phyloP scores from a whole-genome alignment of 2,329 filamentous ascomycete species.

The Cryphonectria radicalis region DNA sequence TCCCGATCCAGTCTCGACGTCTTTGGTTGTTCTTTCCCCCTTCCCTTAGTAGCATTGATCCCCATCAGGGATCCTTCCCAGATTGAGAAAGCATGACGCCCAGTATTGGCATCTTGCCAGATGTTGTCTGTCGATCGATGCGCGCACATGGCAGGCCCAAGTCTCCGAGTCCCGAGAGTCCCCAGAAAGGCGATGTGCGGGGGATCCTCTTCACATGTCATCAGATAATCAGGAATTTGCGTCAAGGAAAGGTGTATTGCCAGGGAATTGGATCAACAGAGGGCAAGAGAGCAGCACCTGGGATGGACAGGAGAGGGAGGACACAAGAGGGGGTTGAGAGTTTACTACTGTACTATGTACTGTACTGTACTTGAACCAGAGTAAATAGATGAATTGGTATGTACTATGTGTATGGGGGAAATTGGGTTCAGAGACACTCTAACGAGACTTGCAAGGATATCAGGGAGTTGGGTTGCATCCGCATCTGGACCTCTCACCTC shows the following conservation, averaged over 20 bases:
- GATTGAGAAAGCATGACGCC: slow-evolving; percentile 24
- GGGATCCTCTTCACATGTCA: not conserved
- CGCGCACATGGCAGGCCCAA: not conserved
- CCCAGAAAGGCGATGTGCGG: not conserved
- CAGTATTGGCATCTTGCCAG: not conserved
- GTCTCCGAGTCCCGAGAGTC: not conserved
- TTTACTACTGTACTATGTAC: not conserved
- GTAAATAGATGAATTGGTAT: not conserved
- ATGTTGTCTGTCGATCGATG: not conserved
- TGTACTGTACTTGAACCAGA: not conserved
- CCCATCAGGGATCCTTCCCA: slow-evolving; percentile 12
- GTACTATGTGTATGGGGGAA: not conserved
- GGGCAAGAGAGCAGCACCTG: not conserved
- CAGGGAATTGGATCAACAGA: not conserved
- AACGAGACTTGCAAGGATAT: not conserved
- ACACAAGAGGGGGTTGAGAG: not conserved
- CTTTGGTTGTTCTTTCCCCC: not conserved
- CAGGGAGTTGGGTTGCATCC: not conserved
- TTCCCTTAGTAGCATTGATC: slow-evolving; percentile 5
- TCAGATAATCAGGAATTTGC: not conserved
- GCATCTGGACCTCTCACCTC: slow-evolving; percentile 3
- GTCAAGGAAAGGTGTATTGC: not conserved
- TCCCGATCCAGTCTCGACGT: not conserved
- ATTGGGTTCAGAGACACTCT: slow-evolving; percentile 7
- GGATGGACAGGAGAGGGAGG: not conserved